Conservation (phyloP, 2,329 filamentous ascomycete genomes). For the Fusarium fujikuroi region DNA sequence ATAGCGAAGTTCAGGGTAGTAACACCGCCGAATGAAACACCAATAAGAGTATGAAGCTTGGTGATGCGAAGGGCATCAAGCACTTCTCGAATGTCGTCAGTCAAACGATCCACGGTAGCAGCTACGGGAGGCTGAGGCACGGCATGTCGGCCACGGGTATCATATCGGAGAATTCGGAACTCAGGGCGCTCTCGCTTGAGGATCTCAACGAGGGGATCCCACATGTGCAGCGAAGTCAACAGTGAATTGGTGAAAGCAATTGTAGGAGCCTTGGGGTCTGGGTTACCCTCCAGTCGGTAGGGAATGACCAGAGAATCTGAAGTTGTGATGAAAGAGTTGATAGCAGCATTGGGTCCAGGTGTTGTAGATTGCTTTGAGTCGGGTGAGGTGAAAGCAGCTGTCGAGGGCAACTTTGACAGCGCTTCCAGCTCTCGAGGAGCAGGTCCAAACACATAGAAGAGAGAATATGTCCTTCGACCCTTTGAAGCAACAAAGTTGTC, state of each 20-base stretch:
- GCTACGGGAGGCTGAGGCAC: constrained; percentile 60
- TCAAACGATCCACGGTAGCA: constrained; percentile 71
- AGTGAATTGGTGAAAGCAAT: constrained; percentile 85
- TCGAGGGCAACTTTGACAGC: constrained; percentile 61
- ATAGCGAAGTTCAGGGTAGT: constrained; percentile 80
- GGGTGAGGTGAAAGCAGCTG: constrained; percentile 62
- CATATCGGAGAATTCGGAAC: constrained; percentile 81
- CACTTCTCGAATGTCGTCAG: constrained; percentile 73
- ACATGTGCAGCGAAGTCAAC: constrained; percentile 81
- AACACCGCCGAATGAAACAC: constrained; percentile 84
- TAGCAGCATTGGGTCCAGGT: constrained; percentile 61
- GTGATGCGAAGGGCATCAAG: constrained; percentile 76
- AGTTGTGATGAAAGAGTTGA: constrained; percentile 76
- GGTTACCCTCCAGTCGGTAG: constrained; percentile 80
- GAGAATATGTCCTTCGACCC: constrained; percentile 70
- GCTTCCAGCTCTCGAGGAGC: constrained; percentile 74
- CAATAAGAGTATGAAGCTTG: constrained; percentile 73
- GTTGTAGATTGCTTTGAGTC: constrained; percentile 67
- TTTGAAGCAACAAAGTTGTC: constrained; percentile 67
- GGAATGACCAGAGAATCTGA: constrained; percentile 74
- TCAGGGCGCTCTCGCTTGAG: constrained; percentile 69
- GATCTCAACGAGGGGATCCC: constrained; percentile 77
- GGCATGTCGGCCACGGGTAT: constrained; percentile 74
- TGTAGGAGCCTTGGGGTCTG: constrained; percentile 73
- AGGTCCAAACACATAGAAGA: constrained; percentile 84